Percentiles rank a stretch among this genome's conserved stretches.
Evolutionary conservation across 352 stramenopile species (phyloP).

Genomic region (Phytophthora sansomeana): DNA sequence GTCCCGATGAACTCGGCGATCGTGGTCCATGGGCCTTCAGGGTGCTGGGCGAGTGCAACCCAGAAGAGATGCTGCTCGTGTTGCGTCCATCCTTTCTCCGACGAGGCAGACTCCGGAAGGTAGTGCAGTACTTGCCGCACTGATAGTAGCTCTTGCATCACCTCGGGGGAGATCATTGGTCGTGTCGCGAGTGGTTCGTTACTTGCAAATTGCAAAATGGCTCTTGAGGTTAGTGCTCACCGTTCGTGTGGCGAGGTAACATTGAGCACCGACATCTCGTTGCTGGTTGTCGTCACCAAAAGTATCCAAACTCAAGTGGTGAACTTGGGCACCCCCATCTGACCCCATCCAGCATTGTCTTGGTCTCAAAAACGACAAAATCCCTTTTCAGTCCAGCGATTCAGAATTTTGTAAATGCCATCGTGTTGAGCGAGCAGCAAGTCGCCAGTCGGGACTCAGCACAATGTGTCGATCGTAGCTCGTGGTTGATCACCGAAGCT

Average conservation of each 20-base stretch:
- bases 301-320: slow-evolving; percentile 29
- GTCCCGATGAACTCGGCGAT: slow-evolving; percentile 59
- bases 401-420: background rate
- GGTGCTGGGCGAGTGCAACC: slow-evolving; percentile 47
- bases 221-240: slow-evolving; percentile 2
- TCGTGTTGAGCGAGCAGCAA: background rate
- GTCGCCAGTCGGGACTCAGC: background rate
- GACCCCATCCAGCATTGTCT: slow-evolving; percentile 6
- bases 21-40: slow-evolving; percentile 53
- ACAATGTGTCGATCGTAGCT: slow-evolving; percentile 2
- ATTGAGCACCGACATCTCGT: background rate
- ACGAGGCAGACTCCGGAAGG: slow-evolving; percentile 27
- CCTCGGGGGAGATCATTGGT: slow-evolving; percentile 41
- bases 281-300: slow-evolving; percentile 5
- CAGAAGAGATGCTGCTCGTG: slow-evolving; percentile 56
- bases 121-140: slow-evolving; percentile 40
- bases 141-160: slow-evolving; percentile 41
- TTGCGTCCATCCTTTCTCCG: slow-evolving; percentile 42
- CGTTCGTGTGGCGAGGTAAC: background rate
- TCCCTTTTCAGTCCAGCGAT: slow-evolving; percentile 27
- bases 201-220: slow-evolving; percentile 29
- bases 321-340: slow-evolving; percentile 9
- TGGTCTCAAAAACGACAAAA: slow-evolving; percentile 19
- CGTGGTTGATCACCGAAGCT: background rate
- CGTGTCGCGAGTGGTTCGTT: background rate